Evolutionary conservation across 2,329 filamentous ascomycete genomes (phyloP).

Genomic region (Colletotrichum karsti): DNA sequence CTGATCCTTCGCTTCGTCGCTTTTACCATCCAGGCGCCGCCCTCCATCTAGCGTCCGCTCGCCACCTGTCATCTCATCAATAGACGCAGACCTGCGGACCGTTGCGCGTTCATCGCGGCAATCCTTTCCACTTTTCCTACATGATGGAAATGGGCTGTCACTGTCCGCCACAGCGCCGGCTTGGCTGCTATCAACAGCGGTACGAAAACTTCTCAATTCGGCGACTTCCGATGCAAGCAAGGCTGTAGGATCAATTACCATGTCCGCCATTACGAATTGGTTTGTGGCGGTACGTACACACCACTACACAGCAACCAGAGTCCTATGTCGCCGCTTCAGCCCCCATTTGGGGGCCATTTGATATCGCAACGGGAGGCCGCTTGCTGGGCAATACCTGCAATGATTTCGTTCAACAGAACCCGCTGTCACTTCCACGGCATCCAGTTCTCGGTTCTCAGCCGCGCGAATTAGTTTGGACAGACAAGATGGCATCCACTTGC

Average conservation of each 20-base stretch:
- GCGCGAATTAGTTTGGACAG: neutral
- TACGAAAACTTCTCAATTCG: neutral
- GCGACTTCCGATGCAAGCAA: neutral
- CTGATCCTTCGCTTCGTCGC: constrained; percentile 9
- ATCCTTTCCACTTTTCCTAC: neutral
- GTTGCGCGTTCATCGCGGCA: neutral
- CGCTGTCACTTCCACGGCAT: neutral
- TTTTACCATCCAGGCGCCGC: neutral
- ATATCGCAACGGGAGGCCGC: constrained; percentile 9
- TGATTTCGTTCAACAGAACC: neutral
- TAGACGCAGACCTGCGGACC: constrained; percentile 5
- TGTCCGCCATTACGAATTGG: neutral
- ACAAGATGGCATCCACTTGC: neutral
- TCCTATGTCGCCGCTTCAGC: neutral
- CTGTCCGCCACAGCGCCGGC: neutral
- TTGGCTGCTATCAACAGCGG: neutral
- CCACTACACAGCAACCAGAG: neutral
- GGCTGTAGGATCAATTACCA: constrained; percentile 7
- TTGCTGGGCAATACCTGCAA: neutral
- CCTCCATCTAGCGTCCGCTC: neutral
- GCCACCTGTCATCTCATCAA: constrained; percentile 4
- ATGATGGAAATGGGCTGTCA: neutral
- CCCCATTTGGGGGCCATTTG: constrained; percentile 13
- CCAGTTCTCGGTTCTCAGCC: neutral
- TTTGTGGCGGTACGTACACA: neutral